Evolutionary conservation across 1,139 yeast genomes (phyloP), one percentile per base, ranked within the genome.

Genomic region (Scheffersomyces illinoinensis): DNA sequence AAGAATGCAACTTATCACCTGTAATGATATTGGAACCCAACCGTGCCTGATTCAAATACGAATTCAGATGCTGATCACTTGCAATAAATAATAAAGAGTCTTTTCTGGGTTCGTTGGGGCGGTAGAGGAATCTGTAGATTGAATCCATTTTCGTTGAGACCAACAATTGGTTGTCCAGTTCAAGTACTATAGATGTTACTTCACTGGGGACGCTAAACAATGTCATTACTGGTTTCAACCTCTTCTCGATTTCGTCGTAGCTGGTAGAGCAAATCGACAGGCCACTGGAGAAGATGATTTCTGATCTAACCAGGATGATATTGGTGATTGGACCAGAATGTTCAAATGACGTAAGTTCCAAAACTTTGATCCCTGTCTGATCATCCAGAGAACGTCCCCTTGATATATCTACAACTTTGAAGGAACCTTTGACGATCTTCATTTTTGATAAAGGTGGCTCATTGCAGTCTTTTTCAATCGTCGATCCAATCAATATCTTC

Each of bases 71-170:
- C 0, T 79, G 74, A 61, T 83, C 86, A 54, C 72, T 74, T 10
- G 73, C 70, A 1, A 65, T 47, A 49, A 70, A 62, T 33, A 57
- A 58, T 39, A 70, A 55, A 5, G 26, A 47, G 5, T 50, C 43
- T n/a, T 61, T 66, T 14, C 59, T 62, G 47, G 60, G 46, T n/a
- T 56, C 57, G 47, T 55, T 59, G 17, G 56, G 23, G 1, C 53
- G 62, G 54, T 69, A 68, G 20, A 61, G 60, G 59, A 77, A 75
- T 55, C 70, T 73, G 43, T 67, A 74, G 3, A 77, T 66, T 0
- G 86, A 82, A 59, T 82, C 84, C 55, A 69, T 71, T 17, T 75
- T 76, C 0, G 86, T 80, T 0, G 82, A 72, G 2, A 83, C 69
- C 23, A 72, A 64, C 14, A 66, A 46, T 23, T 53, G 57, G 33